Base-by-base conservation (phyloP, 768 basidiomycete genomes). In the Hortiboletus flavorubellus region DNA sequence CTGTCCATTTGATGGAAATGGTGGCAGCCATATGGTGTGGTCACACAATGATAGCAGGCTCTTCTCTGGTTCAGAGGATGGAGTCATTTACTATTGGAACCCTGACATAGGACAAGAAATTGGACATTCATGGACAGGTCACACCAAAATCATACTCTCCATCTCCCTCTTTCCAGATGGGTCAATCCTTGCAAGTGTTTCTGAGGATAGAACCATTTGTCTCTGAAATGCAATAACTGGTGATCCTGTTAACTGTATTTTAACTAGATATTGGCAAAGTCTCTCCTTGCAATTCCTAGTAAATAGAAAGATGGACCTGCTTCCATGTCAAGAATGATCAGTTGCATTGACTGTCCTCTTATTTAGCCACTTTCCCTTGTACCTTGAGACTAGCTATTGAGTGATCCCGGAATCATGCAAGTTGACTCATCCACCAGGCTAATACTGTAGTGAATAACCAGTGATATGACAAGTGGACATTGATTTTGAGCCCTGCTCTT, bases 251-350 rank as follows among this genome's bases (percentile, higher is more conserved):
- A 59, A 48, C 30, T 34, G 39, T 57, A 62, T 39, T 49, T 35
- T 42, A 47, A 56, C 49, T 55, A 57, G 59, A 67, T 43, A 46
- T 16, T n/a, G n/a, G n/a, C 44, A 49, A 49, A 62, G 4, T 37
- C 37, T 31, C 35, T 55, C 41, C 18, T 51, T 48, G 26, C 29
- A 12, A 21, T 51, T 43, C 15, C 33, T 14, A 29, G n/a, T n/a
- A n/a, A n/a, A n/a, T n/a, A n/a, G 15, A 30, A 7, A 30, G n/a
- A n/a, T n/a, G n/a, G n/a, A n/a, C n/a, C 29, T 4, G 44, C 29
- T n/a, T 29, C 10, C n/a, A 23, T 16, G 46, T 46, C 18, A 4
- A 9, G 18, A 33, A 30, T n/a, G 16, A 30, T 30, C 29, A 45
- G 11, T 18, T 4, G 11, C 45, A 12, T 31, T 7, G 23, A 14